These are phyloP conservation scores for Penicillium argentinense DNA, from an alignment of 495 filamentous ascomycete genomes.

Conservation along the genomic window DNA sequence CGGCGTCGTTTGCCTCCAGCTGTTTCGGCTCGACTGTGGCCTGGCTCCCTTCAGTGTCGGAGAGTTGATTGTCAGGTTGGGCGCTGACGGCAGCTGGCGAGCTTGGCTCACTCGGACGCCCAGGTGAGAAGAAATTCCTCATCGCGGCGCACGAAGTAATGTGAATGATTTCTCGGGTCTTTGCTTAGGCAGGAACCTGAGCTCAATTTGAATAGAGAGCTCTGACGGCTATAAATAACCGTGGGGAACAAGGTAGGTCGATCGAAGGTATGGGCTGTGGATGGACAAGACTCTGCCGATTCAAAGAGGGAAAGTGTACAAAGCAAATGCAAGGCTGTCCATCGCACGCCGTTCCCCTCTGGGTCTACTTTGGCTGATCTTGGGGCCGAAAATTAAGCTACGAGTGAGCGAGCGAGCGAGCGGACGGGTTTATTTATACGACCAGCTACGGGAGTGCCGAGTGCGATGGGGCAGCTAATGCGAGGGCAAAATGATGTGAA, in stretches of 20 bases:
- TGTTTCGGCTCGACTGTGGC: neutral
- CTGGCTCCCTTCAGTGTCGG: slow-evolving; percentile 2
- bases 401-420: slow-evolving; percentile 1
- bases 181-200: too few relatives aligned
- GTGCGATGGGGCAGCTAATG: slow-evolving; percentile 2
- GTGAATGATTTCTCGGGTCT: neutral
- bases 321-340: slow-evolving; percentile 5
- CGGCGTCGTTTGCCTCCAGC: neutral
- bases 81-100: neutral
- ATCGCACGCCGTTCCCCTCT: neutral
- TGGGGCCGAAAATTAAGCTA: neutral
- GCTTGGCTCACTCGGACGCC: neutral
- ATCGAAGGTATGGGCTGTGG: too few relatives aligned
- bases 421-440: neutral
- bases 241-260: too few relatives aligned
- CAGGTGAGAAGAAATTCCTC: neutral
- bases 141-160: slow-evolving; percentile 1
- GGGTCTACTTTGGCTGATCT: neutral
- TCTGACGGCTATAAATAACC: too few relatives aligned
- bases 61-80: slow-evolving; percentile 1
- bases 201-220: too few relatives aligned
- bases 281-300: slow-evolving; percentile 7
- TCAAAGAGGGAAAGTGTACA: neutral
- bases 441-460: neutral
- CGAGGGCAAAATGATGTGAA: slow-evolving; percentile 10